phyloP scores from a whole-genome alignment of 192 early-diverging fungal genomes.

The Linnemannia hyalina region DNA sequence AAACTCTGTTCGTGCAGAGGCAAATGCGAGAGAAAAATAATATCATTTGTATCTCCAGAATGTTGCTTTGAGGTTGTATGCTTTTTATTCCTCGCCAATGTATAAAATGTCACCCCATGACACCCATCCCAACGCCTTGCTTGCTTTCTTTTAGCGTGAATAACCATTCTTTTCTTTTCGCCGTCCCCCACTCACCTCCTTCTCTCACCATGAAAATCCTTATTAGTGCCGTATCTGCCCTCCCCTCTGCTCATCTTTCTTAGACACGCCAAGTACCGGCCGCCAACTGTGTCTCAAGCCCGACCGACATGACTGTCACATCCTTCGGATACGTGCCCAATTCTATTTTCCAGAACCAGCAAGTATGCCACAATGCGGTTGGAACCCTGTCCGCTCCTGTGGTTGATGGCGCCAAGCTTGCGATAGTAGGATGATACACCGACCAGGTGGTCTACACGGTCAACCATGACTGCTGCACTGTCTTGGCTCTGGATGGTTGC shows the following conservation, averaged over 20 bases:
- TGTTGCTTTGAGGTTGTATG: too few relatives aligned
- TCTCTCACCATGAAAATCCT: slow-evolving; percentile 24
- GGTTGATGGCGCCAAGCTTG: background rate
- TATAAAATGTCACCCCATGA: too few relatives aligned
- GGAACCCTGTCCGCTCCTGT: slow-evolving; percentile 1
- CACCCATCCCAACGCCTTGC: too few relatives aligned
- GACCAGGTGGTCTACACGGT: slow-evolving; percentile 28
- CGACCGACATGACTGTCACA: slow-evolving; percentile 9
- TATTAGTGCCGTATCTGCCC: slow-evolving; percentile 12
- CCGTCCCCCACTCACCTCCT: background rate
- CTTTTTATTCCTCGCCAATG: too few relatives aligned
- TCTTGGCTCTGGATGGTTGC: slow-evolving; percentile 6
- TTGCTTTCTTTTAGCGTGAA: background rate
- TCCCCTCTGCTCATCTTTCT: slow-evolving; percentile 4
- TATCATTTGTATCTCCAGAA: too few relatives aligned
- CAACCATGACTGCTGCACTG: slow-evolving; percentile 7
- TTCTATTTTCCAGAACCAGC: slow-evolving; percentile 9
- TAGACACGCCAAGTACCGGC: background rate
- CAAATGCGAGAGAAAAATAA: too few relatives aligned
- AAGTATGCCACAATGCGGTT: slow-evolving; percentile 10
- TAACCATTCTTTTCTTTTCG: too few relatives aligned
- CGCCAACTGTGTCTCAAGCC: slow-evolving; percentile 19
- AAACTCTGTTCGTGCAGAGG: too few relatives aligned
- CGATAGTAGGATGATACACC: slow-evolving; percentile 10
- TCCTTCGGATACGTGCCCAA: slow-evolving; percentile 18